phyloP scores from a whole-genome alignment of 2,329 filamentous ascomycete species.

The Fusarium stilboides region DNA sequence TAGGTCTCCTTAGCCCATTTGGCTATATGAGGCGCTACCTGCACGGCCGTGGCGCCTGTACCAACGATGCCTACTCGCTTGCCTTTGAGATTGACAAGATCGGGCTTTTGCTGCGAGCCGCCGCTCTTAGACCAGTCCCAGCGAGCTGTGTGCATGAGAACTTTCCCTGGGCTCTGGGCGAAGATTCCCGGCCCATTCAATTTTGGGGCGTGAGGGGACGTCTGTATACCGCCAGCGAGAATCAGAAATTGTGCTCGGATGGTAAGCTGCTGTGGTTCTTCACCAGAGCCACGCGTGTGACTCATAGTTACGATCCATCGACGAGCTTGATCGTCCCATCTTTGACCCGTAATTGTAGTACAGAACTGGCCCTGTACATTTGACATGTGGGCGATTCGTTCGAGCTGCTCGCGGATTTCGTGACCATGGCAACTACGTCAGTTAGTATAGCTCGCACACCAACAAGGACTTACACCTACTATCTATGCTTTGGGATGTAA shows the following conservation, averaged over 20 bases:
- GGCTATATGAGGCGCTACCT: constrained; percentile 3
- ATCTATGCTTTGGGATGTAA: constrained; percentile 69
- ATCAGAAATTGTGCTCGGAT: neutral
- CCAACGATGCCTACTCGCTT: constrained; percentile 36
- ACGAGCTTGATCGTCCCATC: constrained; percentile 1
- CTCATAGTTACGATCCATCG: neutral
- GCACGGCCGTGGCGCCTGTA: constrained; percentile 1
- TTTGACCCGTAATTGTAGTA: neutral
- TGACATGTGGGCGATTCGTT: constrained; percentile 61
- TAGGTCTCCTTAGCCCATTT: constrained; percentile 3
- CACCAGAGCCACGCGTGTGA: no score
- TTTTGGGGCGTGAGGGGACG: constrained; percentile 1
- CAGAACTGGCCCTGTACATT: constrained; percentile 51
- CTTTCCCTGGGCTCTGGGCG: no score
- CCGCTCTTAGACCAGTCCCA: constrained; percentile 6
- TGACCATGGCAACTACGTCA: constrained; percentile 47
- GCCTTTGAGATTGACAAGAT: constrained; percentile 27
- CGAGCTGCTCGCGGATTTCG: constrained; percentile 61
- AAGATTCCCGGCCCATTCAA: neutral
- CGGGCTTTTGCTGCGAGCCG: constrained; percentile 16
- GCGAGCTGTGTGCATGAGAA: neutral
- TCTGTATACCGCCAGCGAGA: constrained; percentile 3
- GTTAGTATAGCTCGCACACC: no score
- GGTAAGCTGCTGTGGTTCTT: neutral
- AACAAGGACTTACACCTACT: constrained; percentile 40